phyloP scores from a whole-genome alignment of 83 land plant genomes.

The Picea engelmannii region DNA sequence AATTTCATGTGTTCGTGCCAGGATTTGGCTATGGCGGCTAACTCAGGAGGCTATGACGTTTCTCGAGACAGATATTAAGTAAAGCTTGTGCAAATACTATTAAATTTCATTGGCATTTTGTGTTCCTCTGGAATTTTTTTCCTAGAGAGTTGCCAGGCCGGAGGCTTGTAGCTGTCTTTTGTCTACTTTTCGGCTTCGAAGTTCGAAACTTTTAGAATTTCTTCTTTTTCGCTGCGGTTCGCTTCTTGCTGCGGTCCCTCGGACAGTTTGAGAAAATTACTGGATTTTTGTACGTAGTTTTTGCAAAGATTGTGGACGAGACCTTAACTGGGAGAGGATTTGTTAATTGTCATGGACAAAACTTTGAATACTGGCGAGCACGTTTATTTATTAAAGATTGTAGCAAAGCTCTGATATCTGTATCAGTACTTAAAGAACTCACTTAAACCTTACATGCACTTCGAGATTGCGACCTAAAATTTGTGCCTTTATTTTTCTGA shows the following conservation, averaged over 20 bases:
- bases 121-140: neutral
- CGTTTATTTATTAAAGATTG: neutral
- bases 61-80: neutral
- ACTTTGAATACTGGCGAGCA: neutral
- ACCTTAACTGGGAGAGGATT: neutral
- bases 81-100: neutral
- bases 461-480: neutral
- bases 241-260: neutral
- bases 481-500: neutral
- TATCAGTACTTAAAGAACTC: no score
- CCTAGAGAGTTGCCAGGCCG: neutral
- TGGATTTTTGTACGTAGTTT: slow-evolving; percentile 2
- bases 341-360: neutral
- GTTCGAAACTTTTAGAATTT: no score
- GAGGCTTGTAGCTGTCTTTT: neutral
- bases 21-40: neutral
- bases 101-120: neutral
- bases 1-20: neutral
- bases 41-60: neutral
- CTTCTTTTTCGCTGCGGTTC: neutral
- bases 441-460: no score
- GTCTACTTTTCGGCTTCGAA: no score
- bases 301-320: neutral
- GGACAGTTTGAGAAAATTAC: slow-evolving; percentile 1
- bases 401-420: no score